A percentile compares a stretch with the other conserved stretches of the same genome.
phyloP scores from a whole-genome alignment of 176 grass and related monocot genomes.

The Saccharum officinarum region DNA sequence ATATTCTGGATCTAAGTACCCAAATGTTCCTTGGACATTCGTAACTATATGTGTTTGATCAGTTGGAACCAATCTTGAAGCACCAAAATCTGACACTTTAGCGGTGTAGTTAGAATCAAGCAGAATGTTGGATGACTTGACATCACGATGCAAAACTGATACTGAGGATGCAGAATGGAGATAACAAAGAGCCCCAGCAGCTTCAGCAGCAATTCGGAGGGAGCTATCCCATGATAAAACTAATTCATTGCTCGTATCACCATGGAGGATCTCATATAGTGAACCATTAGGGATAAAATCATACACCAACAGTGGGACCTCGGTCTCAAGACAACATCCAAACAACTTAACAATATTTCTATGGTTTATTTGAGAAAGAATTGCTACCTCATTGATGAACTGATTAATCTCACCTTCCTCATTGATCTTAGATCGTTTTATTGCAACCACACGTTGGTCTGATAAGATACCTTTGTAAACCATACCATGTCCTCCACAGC shows the following conservation, averaged over 20 bases:
- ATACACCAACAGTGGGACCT: conserved; percentile 5
- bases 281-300: conserved; percentile 11
- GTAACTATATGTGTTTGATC: neutral
- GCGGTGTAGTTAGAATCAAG: neutral
- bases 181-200: neutral
- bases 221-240: neutral
- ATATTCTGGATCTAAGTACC: conserved; percentile 7
- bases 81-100: conserved; percentile 1
- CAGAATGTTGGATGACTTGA: neutral
- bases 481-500: conserved; percentile 17
- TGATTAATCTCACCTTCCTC: neutral
- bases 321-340: neutral
- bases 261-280: neutral
- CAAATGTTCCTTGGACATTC: neutral
- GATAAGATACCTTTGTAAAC: conserved; percentile 28
- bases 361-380: conserved; percentile 29
- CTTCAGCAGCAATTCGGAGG: conserved; percentile 3
- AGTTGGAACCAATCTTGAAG: conserved; percentile 7
- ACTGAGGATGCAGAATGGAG: neutral
- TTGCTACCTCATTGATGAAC: conserved; percentile 17
- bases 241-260: neutral
- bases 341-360: neutral
- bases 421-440: neutral
- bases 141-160: conserved; percentile 9
- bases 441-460: conserved; percentile 7